Conservation (phyloP, 495 filamentous ascomycete genomes). For the Parathielavia appendiculata region DNA sequence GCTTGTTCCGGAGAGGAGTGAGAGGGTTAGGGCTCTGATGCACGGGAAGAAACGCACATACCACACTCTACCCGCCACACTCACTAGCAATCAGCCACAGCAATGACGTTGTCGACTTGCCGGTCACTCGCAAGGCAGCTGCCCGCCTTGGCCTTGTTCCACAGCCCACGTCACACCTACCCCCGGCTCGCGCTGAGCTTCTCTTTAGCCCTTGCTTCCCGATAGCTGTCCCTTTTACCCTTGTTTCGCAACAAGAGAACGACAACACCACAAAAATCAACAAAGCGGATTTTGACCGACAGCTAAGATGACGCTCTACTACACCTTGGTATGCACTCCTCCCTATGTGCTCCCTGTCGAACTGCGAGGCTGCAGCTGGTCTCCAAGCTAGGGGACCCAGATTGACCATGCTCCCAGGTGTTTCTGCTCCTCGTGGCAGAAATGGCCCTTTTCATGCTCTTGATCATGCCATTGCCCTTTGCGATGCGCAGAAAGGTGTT, state of each 20-base stretch:
- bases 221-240: conserved; percentile 2
- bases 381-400: not conserved
- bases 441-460: conserved; percentile 87
- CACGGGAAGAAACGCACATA: conserved; percentile 8
- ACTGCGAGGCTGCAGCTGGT: not conserved
- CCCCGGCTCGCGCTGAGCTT: not conserved
- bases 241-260: not conserved
- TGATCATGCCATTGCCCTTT: conserved; percentile 90
- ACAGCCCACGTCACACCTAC: conserved; percentile 30
- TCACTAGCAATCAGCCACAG: conserved; percentile 6
- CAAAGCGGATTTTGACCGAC: conserved; percentile 6
- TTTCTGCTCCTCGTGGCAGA: conserved; percentile 88
- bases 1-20: too few relatives aligned
- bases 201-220: not conserved
- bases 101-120: conserved; percentile 28
- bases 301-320: conserved; percentile 94
- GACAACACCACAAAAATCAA: not conserved
- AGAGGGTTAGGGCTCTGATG: not conserved
- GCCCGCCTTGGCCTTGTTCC: conserved; percentile 16
- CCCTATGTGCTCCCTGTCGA: conserved; percentile 17
- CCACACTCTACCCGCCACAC: conserved; percentile 5
- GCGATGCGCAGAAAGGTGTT: conserved; percentile 82
- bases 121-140: conserved; percentile 13
- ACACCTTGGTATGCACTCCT: conserved; percentile 70
- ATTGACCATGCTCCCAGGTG: conserved; percentile 58